phyloP scores from a whole-genome alignment of 148 eudicot species.

The Vaccinium corymbosum region DNA sequence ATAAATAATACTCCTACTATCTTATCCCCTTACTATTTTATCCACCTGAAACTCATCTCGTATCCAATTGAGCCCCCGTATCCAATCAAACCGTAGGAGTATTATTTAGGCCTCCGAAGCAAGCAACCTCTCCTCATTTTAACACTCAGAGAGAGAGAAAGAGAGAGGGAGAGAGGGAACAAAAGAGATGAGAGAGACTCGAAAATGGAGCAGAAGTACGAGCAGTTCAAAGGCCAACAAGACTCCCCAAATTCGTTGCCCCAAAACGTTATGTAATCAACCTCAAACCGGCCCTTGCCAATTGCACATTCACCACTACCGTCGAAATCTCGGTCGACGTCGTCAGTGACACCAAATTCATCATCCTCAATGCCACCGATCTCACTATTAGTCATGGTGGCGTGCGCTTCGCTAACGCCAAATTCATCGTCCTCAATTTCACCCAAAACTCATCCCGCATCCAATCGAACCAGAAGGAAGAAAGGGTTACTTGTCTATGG shows the following conservation, averaged over 20 bases:
- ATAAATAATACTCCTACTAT: too few species aligned
- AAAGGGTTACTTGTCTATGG: too few species aligned
- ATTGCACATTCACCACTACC: conserved; percentile 68
- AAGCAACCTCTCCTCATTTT: too few species aligned
- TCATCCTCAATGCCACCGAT: conserved; percentile 88
- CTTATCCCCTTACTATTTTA: too few species aligned
- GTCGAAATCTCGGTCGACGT: conserved; percentile 58
- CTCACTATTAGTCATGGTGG: conserved; percentile 49
- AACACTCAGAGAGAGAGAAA: background rate
- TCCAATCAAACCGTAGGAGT: too few species aligned
- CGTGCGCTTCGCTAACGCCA: conserved; percentile 18
- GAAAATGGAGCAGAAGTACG: conserved; percentile 29
- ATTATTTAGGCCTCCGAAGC: too few species aligned
- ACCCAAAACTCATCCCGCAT: too few species aligned
- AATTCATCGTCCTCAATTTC: too few species aligned
- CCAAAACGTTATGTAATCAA: conserved; percentile 72
- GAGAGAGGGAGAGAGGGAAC: background rate
- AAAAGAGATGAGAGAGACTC: background rate
- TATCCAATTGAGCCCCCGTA: too few species aligned
- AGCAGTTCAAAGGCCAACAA: conserved; percentile 64
- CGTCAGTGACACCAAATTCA: conserved; percentile 50
- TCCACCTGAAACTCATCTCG: too few species aligned
- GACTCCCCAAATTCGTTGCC: conserved; percentile 66
- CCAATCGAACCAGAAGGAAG: too few species aligned
- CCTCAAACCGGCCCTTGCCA: conserved; percentile 66